phyloP scores from a whole-genome alignment of 1,284 basidiomycete species.

The Butyriboletus appendiculatus region DNA sequence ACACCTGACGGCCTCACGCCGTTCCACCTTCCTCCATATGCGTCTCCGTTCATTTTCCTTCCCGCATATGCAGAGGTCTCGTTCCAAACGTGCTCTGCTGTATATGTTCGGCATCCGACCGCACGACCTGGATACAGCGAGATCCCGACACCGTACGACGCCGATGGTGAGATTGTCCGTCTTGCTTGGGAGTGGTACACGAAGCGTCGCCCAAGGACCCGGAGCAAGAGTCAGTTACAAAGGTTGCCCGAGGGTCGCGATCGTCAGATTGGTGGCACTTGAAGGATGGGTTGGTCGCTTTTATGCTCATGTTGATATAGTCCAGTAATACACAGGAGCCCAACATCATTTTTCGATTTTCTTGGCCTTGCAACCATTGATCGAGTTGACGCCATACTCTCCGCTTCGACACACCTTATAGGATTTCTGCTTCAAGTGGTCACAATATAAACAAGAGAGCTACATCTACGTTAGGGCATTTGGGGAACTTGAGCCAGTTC shows the following conservation, averaged over 20 bases:
- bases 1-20: conserved; percentile 48
- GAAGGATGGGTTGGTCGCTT: not conserved
- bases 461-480: not conserved
- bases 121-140: conserved; percentile 91
- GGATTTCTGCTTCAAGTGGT: not conserved
- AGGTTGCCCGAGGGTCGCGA: conserved; percentile 66
- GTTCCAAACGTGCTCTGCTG: conserved; percentile 88
- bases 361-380: not conserved
- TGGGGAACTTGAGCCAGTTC: not conserved
- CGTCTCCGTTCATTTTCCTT: conserved; percentile 92
- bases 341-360: not conserved
- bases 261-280: conserved; percentile 26
- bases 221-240: conserved; percentile 66
- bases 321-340: not conserved
- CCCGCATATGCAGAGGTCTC: conserved; percentile 94
- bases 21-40: conserved; percentile 89
- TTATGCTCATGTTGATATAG: not conserved
- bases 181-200: conserved; percentile 93
- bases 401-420: not conserved
- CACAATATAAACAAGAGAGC: not conserved
- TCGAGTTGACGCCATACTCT: not conserved
- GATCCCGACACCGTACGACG: conserved; percentile 91
- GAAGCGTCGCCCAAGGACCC: conserved; percentile 67
- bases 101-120: conserved; percentile 96
- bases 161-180: conserved; percentile 87